Base-by-base conservation (phyloP, 2,329 filamentous ascomycete genomes). In the Cladophialophora carrionii region DNA sequence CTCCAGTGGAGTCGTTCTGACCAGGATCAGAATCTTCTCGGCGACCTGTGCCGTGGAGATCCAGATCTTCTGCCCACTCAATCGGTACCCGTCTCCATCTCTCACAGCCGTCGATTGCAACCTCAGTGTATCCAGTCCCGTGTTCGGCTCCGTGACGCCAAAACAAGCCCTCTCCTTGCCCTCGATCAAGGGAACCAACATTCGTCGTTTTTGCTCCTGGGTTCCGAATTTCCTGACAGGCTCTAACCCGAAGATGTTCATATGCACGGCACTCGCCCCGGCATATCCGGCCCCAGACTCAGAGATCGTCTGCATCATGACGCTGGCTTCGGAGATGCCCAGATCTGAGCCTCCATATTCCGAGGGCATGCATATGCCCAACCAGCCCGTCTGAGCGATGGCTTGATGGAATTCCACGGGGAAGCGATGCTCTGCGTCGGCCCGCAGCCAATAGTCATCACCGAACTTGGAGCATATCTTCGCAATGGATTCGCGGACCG, bases 301-400 rank as follows among this genome's bases (percentile, higher is more conserved):
- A 1, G 79, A 75, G 20, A 82, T 78, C 3, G 79, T 82, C 64
- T 81, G 79, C 78, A 82, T 79, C 80, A 81, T 81, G 3, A 80
- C 73, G 0, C 78, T 76, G 0, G 80, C 80, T 68, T 81, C 79
- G 2, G 77, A 72, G 52, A 77, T 76, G 0, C 80, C 80, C 1
- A 82, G 70, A 34, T 77, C 78, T 1, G 77, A 76, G 0, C 79
- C 80, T 0, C 79, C 79, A 65, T 78, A 79, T 48, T 74, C 71
- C 4, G 74, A 68, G 0, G 80, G 80, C 73, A 81, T 76, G 62
- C 78, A 80, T 41, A 82, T 80, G 0, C 80, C 79, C 3, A 81
- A 72, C 78, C 79, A 82, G 3, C 80, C 79, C 60, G 77, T 74
- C 58, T 73, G 67, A 14, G 80, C 79, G 3, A 81, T 71, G 1